Conservation (phyloP, 1,284 basidiomycete species). For the Ustilago esculenta region DNA sequence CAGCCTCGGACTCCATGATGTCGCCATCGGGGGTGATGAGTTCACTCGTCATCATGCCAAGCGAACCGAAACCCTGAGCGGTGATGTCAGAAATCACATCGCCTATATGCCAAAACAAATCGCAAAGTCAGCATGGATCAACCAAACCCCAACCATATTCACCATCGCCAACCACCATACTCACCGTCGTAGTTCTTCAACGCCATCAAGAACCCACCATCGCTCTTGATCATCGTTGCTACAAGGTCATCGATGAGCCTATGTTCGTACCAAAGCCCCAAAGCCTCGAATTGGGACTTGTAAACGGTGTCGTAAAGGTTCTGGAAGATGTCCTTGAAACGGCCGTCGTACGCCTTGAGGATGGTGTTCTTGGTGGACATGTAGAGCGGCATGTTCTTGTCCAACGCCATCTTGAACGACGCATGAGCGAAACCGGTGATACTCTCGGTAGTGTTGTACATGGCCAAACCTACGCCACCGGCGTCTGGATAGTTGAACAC, state of each 20-base stretch:
- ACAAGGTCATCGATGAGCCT: slow-evolving; percentile 77
- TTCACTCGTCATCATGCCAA: slow-evolving; percentile 98
- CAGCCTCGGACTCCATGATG: slow-evolving; percentile 75
- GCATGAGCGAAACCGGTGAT: slow-evolving; percentile 95
- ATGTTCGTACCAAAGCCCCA: slow-evolving; percentile 95
- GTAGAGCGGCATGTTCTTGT: slow-evolving; percentile 87
- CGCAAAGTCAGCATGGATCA: background rate
- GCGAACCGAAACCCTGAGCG: slow-evolving; percentile 81
- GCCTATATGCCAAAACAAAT: slow-evolving; percentile 1
- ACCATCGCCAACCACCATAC: background rate
- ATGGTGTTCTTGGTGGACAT: slow-evolving; percentile 67
- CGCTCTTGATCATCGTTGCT: slow-evolving; percentile 94
- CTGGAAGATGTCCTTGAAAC: slow-evolving; percentile 99
- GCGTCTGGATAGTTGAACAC: slow-evolving; percentile 61
- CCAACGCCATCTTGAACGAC: slow-evolving; percentile 97
- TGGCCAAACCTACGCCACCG: slow-evolving; percentile 69
- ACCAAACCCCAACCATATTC: too few species aligned
- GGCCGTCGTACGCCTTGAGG: slow-evolving; percentile 75
- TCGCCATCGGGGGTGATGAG: slow-evolving; percentile 94
- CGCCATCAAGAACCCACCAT: slow-evolving; percentile 97
- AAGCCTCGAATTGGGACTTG: slow-evolving; percentile 81
- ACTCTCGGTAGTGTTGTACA: slow-evolving; percentile 71
- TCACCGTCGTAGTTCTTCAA: slow-evolving; percentile 62
- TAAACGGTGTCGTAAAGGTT: slow-evolving; percentile 87
- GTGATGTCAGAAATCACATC: slow-evolving; percentile 56